Conservation (phyloP, 73 alveolate species). For the Blepharisma stoltei region DNA sequence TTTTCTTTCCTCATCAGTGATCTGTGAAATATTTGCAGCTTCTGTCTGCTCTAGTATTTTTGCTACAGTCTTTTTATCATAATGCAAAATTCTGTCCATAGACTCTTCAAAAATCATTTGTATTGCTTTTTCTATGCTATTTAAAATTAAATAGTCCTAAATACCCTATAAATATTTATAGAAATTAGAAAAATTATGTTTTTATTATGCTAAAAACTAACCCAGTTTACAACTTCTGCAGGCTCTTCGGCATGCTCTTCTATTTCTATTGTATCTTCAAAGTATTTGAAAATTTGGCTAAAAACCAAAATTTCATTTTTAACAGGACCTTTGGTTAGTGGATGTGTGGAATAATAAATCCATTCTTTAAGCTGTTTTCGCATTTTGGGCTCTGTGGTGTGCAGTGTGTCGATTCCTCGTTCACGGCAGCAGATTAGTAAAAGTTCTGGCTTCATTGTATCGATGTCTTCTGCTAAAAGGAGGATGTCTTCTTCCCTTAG, state of each 20-base stretch:
- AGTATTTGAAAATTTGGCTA: conserved; percentile 1
- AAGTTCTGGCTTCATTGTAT: background rate
- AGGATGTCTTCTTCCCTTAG: conserved; percentile 15
- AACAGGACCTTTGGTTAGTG: background rate
- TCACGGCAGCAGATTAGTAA: conserved; percentile 2
- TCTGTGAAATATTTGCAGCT: no score
- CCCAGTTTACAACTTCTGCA: background rate
- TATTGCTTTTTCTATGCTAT: no score
- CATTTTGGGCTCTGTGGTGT: background rate
- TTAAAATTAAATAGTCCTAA: no score
- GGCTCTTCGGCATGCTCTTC: background rate
- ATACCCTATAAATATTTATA: no score
- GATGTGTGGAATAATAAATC: conserved; percentile 4
- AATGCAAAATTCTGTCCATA: no score
- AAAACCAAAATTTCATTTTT: background rate
- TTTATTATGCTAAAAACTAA: no score
- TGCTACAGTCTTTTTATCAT: no score
- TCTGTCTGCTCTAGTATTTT: no score
- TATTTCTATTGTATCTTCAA: background rate
- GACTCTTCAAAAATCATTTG: no score
- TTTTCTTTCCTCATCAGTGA: no score
- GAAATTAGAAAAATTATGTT: no score
- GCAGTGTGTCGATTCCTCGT: conserved; percentile 18
- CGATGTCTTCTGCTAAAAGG: background rate
- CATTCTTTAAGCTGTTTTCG: background rate